Evolutionary conservation across 2,329 filamentous ascomycete species (phyloP), one percentile per base, ranked within the genome.

Genomic region (Alternaria angustiovoidea): DNA sequence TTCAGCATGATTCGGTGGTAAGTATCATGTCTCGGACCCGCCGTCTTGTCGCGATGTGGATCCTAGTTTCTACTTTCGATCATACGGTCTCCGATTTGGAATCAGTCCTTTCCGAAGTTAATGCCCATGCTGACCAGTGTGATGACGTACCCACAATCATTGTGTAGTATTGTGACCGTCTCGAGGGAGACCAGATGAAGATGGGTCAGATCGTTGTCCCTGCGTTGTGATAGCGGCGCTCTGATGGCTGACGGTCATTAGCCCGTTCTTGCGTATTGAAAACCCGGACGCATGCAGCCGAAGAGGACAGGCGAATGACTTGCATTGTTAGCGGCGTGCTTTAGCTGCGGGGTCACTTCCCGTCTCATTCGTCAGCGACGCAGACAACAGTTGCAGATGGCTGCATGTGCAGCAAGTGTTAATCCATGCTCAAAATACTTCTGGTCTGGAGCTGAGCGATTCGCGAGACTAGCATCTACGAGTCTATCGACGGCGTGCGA

Each of bases 261-360:
- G 72, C 62, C 64, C 62, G 67, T 64, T 70, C 61, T 67, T 64
- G 65, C 53, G 59, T 61, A 60, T 59, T 43, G 53, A 65, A 44
- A 44, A 34, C 12, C 51, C 65, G 66, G 69, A 51, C 61, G 54
- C 47, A 64, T 59, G 67, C 59, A 66, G 64, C 68, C 68, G 66
- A 68, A 66, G 64, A 67, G 66, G 69, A 68, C 61, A 64, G 65
- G 70, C 65, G 67, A 73, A 72, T 77, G 75, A 75, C 75, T 75
- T 77, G 75, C 75, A 77, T 71, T 68, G 64, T 67, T 76, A 75
- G 74, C 69, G 69, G 64, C 66, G 64, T 65, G 64, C 55, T 59
- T 59, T 64, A 57, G 66, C 62, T 66, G 75, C 70, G 72, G 72
- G 73, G 72, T 70, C 65, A 63, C 62, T 65, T 66, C 47, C 41